Percentiles rank a stretch among this genome's conserved stretches.
These are phyloP conservation scores for Flaveria brownii DNA, from an alignment of 129 eudicot genomes.

Conservation along the genomic window DNA sequence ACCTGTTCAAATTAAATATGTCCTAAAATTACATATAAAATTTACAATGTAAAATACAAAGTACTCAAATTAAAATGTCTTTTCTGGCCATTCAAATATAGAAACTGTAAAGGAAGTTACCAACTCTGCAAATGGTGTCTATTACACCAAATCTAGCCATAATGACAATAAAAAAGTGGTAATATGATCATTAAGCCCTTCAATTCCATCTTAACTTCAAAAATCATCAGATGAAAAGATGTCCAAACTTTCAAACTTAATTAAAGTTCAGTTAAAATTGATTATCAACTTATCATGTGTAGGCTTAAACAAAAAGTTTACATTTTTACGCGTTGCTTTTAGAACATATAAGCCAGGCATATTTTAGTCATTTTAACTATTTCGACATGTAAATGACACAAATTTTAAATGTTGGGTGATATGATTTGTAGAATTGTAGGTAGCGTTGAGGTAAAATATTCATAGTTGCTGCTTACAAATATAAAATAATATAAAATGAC, in stretches of 20 bases:
- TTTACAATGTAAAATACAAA: neutral
- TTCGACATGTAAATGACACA: too few relatives aligned
- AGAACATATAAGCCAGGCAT: too few relatives aligned
- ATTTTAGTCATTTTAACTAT: too few relatives aligned
- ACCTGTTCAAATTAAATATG: slow-evolving; percentile 24
- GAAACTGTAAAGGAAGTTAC: neutral
- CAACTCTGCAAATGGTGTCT: neutral
- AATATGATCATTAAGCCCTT: neutral
- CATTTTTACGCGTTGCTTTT: too few relatives aligned
- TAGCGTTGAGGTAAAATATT: too few relatives aligned
- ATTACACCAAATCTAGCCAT: neutral
- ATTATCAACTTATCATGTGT: neutral
- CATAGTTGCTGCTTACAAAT: too few relatives aligned
- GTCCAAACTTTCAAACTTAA: neutral
- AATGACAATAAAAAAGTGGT: neutral
- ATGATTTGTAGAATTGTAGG: too few relatives aligned
- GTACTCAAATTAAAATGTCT: neutral
- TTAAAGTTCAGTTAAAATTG: too few relatives aligned
- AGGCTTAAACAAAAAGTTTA: neutral
- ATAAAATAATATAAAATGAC: too few relatives aligned
- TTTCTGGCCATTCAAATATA: neutral
- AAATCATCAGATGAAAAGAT: neutral
- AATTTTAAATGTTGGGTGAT: too few relatives aligned
- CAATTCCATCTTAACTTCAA: neutral
- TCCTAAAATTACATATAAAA: neutral